Base-by-base conservation (phyloP, 495 filamentous ascomycete species). In the Penicillium chermesinum region DNA sequence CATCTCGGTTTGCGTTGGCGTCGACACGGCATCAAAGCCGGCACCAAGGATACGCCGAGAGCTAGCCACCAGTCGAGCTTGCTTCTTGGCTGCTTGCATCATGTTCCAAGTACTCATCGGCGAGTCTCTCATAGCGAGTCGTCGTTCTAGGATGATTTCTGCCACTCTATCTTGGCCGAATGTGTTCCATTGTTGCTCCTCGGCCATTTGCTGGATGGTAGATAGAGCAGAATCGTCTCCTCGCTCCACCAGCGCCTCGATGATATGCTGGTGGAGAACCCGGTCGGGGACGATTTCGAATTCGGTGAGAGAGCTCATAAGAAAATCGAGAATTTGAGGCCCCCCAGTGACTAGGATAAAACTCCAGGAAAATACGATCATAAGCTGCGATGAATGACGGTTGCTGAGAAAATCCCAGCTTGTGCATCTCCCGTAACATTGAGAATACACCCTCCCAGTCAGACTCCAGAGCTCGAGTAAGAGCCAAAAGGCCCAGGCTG, bases 321-420 rank as follows among this genome's bases (percentile, higher is more conserved):
- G 37, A 25, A 72, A 73, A 12, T 66, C 59, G 10, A 58, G 54
- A 16, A 67, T 70, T 22, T 68, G 49, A 12, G 35, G 12, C 2
- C 59, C 65, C 9, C 63, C 53, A 34, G n/a, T 73, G 72, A 21
- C 53, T 55, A 5, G 64, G 59, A 56, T 67, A 75, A 41, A 64
- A 75, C 50, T 75, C 70, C 39, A 72, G 48, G 30, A 73, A 72
- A n/a, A 75, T 58, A 17, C 69, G 67, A 44, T 73, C 69, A 27
- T 73, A 73, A 12, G 64, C 53, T 4, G 49, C 48, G 1, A 51
- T 37, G 38, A 72, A 73, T 25, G 65, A 58, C 1, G 25, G 45
- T 40, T 62, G 52, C 1, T 35, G 36, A 4, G 67, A 68, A 40
- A 70, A 52, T 2, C 65, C 63, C 4, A 62, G 61, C 6, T 59